Evolutionary conservation across 106 monocot species (phyloP), one percentile per base, ranked within the genome.

Genomic region (Iris macrosiphon): DNA sequence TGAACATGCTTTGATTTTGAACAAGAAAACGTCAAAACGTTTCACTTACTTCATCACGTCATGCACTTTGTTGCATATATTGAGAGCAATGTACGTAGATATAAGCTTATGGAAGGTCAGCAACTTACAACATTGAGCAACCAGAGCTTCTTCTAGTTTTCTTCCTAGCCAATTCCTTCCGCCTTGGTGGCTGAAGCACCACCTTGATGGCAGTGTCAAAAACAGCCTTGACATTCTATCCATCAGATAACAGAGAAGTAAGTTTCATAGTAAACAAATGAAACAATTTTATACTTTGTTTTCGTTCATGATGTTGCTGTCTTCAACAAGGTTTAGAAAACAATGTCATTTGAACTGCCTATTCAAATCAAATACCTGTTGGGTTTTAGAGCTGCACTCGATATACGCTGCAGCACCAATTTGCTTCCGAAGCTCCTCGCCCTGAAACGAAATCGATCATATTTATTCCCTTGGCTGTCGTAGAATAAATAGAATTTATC

Each of bases 321-420:
- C n/a, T n/a, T n/a, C n/a, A 8, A 12, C 34, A 18, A 45, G 19
- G 18, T 16, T 17, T 42, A 8, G 19, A 52, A 41, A 11, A 15
- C 4, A 28, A 49, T 6, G 2, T 2, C n/a, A n/a, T n/a, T n/a
- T n/a, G 11, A 11, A 12, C 31, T 22, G 7, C 16, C 3, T n/a
- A 65, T 61, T 27, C 19, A 6, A 24, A n/a, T 32, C 37, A 20
- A 23, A 14, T 48, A 95, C 95, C 85, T 89, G 89, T 31, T 95
- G 95, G 55, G 89, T 95, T 55, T 95, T 95, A 1, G 95, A 95
- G 43, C 95, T 85, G 71, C 95, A 89, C 55, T 89, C 89, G 10
- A 95, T 82, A 59, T 95, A 95, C 20, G 82, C 81, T 19, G 65
- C 76, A 18, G 85, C 94, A 47, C 89, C 89, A 60, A 94, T 79